Conservation (phyloP, 768 basidiomycete species). For the Pholiota conissans region DNA sequence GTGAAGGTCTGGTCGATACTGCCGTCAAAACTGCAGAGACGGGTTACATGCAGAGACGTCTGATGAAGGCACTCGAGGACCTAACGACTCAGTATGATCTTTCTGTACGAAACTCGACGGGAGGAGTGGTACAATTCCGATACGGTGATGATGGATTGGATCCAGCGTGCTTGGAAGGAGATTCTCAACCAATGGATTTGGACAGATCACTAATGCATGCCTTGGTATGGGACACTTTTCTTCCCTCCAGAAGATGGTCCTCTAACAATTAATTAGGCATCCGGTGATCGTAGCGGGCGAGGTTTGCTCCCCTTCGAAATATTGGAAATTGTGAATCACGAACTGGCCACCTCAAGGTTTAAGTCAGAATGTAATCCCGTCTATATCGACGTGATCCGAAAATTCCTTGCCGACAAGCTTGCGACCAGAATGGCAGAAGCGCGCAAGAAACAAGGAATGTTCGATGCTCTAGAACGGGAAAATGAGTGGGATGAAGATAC, state of each 20-base stretch:
- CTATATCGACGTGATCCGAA: slow-evolving; percentile 66
- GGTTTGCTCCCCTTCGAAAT: slow-evolving; percentile 88
- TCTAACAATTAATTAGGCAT: slow-evolving; percentile 45
- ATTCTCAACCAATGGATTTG: slow-evolving; percentile 91
- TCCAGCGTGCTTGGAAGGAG: slow-evolving; percentile 94
- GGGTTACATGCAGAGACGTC: slow-evolving; percentile 97
- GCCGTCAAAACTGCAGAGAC: slow-evolving; percentile 99
- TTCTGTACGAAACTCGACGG: slow-evolving; percentile 91
- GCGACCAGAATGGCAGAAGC: slow-evolving; percentile 64
- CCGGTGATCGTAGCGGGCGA: slow-evolving; percentile 56
- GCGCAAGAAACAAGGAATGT: slow-evolving; percentile 78
- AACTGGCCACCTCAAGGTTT: slow-evolving; percentile 59
- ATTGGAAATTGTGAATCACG: slow-evolving; percentile 64
- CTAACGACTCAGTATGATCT: slow-evolving; percentile 94
- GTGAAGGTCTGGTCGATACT: slow-evolving; percentile 98
- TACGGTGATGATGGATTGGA: slow-evolving; percentile 98
- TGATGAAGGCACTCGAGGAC: slow-evolving; percentile 99
- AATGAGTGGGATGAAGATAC: slow-evolving; percentile 79
- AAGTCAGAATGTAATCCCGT: slow-evolving; percentile 68
- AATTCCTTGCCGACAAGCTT: slow-evolving; percentile 70
- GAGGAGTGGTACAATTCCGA: slow-evolving; percentile 94
- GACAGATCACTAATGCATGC: slow-evolving; percentile 87
- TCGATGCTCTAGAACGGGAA: slow-evolving; percentile 71
- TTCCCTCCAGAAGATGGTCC: background rate
- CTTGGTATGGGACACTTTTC: slow-evolving; percentile 42